Percentiles rank a stretch among this genome's conserved stretches.
Conservation (phyloP, 2,329 filamentous ascomycete species). For the Fusarium fujikuroi region DNA sequence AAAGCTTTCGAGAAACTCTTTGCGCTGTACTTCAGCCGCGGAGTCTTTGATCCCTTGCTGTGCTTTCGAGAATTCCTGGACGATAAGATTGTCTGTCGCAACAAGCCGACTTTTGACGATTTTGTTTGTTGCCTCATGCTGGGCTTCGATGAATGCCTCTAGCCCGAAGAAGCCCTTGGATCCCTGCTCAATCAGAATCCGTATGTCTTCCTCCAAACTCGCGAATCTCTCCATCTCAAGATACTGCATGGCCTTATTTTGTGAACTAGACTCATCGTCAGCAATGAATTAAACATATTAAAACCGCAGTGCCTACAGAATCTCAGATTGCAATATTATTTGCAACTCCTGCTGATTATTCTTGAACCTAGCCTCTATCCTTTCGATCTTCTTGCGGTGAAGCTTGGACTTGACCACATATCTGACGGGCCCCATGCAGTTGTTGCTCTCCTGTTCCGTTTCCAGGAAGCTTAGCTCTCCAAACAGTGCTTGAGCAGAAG, state of each 20-base stretch:
- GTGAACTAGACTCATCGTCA: rapidly evolving
- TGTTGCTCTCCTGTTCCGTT: no score
- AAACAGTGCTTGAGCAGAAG: no score
- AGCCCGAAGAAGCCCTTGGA: no score
- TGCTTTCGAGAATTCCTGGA: rapidly evolving
- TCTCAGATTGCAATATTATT: not conserved
- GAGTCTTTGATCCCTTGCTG: rapidly evolving
- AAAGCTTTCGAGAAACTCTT: not conserved
- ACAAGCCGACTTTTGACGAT: not conserved
- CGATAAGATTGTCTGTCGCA: not conserved
- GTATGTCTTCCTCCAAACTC: not conserved
- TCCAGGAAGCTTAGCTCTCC: no score
- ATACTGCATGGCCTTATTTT: not conserved
- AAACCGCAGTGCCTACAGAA: no score
- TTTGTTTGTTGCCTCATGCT: not conserved
- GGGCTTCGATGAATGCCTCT: rapidly evolving
- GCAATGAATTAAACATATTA: no score
- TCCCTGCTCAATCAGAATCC: no score
- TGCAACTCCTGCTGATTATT: conserved; percentile 12
- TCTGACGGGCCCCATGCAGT: no score
- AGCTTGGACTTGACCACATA: no score
- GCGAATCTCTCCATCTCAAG: not conserved
- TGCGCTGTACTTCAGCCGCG: no score
- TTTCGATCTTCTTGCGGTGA: no score
- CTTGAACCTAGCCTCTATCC: no score